phyloP scores from a whole-genome alignment of 176 grass and related monocot species.

The Rhipidocladum racemiflorum region DNA sequence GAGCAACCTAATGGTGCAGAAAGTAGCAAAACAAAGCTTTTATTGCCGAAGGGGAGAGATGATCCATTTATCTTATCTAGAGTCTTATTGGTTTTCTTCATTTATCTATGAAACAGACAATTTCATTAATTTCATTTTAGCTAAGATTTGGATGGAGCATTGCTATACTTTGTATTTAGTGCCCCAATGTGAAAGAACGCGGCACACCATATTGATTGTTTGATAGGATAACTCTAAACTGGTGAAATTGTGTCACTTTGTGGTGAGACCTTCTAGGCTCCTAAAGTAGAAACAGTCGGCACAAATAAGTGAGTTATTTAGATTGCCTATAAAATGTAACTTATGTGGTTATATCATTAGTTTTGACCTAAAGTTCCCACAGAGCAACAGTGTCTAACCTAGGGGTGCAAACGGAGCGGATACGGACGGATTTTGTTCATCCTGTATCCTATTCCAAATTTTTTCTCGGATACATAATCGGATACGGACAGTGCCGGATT shows the following conservation, averaged over 20 bases:
- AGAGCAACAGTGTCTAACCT: not conserved
- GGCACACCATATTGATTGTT: not conserved
- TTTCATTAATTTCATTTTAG: not conserved
- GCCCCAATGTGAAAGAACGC: not conserved
- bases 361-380: not conserved
- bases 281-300: not conserved
- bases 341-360: not conserved
- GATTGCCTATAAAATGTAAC: not conserved
- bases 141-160: conserved; percentile 12
- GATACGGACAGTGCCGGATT: no score
- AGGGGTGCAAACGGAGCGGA: no score
- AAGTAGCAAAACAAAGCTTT: not conserved
- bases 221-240: conserved; percentile 3
- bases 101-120: not conserved
- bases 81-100: not conserved
- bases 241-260: not conserved
- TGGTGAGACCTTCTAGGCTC: not conserved
- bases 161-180: not conserved
- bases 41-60: not conserved
- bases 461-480: no score
- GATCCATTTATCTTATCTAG: not conserved
- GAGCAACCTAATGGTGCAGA: not conserved
- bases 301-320: conserved; percentile 12
- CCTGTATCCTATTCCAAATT: no score
- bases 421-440: no score